These are phyloP conservation scores for Zoysia matrella DNA, from an alignment of 202 grass and related monocot species.

Conservation along the genomic window DNA sequence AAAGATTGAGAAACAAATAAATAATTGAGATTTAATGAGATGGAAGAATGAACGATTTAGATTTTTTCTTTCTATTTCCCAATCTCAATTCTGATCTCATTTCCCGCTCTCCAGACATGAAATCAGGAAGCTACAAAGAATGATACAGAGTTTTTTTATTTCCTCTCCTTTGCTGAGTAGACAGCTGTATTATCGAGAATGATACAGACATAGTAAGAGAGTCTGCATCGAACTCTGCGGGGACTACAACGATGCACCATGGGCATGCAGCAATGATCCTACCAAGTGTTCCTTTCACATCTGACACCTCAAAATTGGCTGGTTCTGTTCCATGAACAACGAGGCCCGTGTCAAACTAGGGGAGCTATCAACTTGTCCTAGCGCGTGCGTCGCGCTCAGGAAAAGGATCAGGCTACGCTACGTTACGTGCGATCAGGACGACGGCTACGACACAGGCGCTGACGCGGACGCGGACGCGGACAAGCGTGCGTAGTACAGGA, in stretches of 20 bases:
- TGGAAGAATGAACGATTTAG: too few species aligned
- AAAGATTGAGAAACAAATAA: too few species aligned
- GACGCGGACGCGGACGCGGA: conserved; percentile 8
- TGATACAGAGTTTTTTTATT: too few species aligned
- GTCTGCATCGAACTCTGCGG: background rate
- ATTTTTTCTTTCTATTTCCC: too few species aligned
- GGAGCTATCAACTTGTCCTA: background rate
- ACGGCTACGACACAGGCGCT: background rate
- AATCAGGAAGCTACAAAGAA: too few species aligned
- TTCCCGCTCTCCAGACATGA: too few species aligned
- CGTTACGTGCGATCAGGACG: conserved; percentile 8
- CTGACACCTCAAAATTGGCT: too few species aligned
- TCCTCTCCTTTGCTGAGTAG: too few species aligned
- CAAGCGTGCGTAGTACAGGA: background rate
- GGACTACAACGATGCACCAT: background rate
- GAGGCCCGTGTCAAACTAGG: background rate
- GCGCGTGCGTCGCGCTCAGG: background rate
- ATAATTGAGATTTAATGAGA: too few species aligned
- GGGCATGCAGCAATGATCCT: conserved; percentile 5
- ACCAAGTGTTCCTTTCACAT: conserved; percentile 38
- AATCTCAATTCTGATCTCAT: too few species aligned
- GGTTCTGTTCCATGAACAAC: background rate
- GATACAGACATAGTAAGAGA: background rate
- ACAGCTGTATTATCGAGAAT: too few species aligned
- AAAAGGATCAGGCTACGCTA: background rate